Evolutionary conservation across 2,329 filamentous ascomycete genomes (phyloP).

Genomic region (Hortaea sp.): DNA sequence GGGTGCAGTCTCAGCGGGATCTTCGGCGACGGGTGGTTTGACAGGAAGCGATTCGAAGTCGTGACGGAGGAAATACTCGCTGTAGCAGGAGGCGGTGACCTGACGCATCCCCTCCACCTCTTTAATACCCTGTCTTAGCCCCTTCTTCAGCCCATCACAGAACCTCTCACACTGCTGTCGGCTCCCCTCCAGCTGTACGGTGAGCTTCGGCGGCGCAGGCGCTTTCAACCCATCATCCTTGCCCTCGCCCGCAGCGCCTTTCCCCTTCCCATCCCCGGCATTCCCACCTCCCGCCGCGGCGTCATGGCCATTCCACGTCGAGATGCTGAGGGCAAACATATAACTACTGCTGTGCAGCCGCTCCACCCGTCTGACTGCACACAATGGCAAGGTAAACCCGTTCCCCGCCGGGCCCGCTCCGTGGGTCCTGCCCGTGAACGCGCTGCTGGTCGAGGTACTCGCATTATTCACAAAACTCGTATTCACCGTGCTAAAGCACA

Average conservation of each 20-base stretch:
- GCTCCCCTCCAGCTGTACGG: slow-evolving; percentile 80
- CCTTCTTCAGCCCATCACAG: slow-evolving; percentile 89
- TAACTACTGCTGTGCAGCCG: slow-evolving; percentile 86
- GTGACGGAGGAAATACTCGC: slow-evolving; percentile 54
- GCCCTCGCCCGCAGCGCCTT: slow-evolving; percentile 8
- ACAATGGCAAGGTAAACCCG: slow-evolving; percentile 89
- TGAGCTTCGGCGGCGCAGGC: slow-evolving; percentile 74
- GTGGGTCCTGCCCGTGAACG: slow-evolving; percentile 86
- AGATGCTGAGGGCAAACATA: slow-evolving; percentile 84
- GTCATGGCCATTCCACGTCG: slow-evolving; percentile 73
- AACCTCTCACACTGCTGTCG: slow-evolving; percentile 87
- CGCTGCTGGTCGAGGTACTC: slow-evolving; percentile 66
- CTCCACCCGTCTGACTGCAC: slow-evolving; percentile 83
- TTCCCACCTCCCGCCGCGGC: slow-evolving; percentile 40
- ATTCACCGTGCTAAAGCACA: slow-evolving; percentile 92
- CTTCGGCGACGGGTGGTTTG: slow-evolving; percentile 30
- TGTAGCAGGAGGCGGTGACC: slow-evolving; percentile 79
- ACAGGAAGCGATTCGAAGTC: slow-evolving; percentile 16
- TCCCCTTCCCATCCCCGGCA: slow-evolving; percentile 16
- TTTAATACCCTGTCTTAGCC: slow-evolving; percentile 74
- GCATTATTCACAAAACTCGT: slow-evolving; percentile 77
- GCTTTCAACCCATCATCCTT: slow-evolving; percentile 35
- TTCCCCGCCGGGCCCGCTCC: slow-evolving; percentile 88
- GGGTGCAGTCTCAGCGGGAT: slow-evolving; percentile 6
- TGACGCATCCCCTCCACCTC: slow-evolving; percentile 76